These are phyloP conservation scores for Globisporangium camurandrum DNA, from an alignment of 352 stramenopile genomes.

Conservation along the genomic window DNA sequence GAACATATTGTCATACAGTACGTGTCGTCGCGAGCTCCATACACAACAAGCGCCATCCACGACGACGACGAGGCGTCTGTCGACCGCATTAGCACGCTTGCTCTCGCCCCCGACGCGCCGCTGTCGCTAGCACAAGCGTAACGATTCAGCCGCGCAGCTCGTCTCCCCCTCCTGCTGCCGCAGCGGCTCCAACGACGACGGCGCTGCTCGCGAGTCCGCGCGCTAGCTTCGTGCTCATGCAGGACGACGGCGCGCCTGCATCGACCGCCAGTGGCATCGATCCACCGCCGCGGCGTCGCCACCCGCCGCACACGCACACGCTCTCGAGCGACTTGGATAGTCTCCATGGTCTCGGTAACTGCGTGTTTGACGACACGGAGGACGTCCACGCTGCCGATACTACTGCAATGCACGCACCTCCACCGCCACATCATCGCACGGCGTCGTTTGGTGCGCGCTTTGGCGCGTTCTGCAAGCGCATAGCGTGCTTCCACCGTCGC, in stretches of 20 bases:
- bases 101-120: no score
- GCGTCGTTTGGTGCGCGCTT: neutral
- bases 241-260: neutral
- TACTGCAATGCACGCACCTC: neutral
- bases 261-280: no score
- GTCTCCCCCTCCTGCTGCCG: neutral
- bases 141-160: neutral
- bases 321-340: conserved; percentile 1
- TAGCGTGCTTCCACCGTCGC: neutral
- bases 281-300: no score
- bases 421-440: no score
- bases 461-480: conserved; percentile 1
- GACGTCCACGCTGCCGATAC: neutral
- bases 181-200: neutral
- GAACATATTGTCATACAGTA: no score
- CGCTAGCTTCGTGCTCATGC: conserved; percentile 8
- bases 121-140: neutral
- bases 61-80: no score
- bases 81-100: no score
- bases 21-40: no score
- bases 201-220: conserved; percentile 7
- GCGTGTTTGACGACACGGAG: neutral
- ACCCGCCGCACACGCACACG: no score
- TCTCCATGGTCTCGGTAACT: neutral
- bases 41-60: no score